These are phyloP conservation scores for Diaporthe aspalathi DNA, from an alignment of 2,329 filamentous ascomycete genomes.

Conservation along the genomic window DNA sequence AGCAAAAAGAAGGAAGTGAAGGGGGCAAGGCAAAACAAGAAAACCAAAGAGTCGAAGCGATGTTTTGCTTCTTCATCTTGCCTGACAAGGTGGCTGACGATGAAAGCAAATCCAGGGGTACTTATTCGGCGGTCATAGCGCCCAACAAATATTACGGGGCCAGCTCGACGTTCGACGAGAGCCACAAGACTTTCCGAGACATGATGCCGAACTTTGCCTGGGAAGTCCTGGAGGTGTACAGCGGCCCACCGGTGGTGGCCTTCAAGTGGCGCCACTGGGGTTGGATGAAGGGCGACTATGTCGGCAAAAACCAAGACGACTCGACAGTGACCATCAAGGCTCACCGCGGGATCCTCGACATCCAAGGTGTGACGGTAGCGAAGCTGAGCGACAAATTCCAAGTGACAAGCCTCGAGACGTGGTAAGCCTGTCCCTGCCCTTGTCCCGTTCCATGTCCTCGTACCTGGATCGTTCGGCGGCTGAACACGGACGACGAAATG, in stretches of 20 bases:
- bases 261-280: slow-evolving; percentile 79
- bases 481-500: background rate
- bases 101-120: slow-evolving; percentile 46
- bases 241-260: slow-evolving; percentile 69
- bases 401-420: slow-evolving; percentile 48
- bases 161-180: slow-evolving; percentile 60
- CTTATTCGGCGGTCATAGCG: slow-evolving; percentile 75
- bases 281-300: slow-evolving; percentile 73
- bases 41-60: background rate
- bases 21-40: background rate
- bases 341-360: slow-evolving; percentile 70
- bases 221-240: slow-evolving; percentile 77
- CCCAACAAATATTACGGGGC: slow-evolving; percentile 74
- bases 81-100: slow-evolving; percentile 14
- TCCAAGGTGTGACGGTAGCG: slow-evolving; percentile 72
- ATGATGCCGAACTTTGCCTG: slow-evolving; percentile 81
- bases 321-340: slow-evolving; percentile 72
- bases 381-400: slow-evolving; percentile 70
- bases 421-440: slow-evolving; percentile 13
- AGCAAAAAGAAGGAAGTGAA: background rate
- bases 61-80: slow-evolving; percentile 14
- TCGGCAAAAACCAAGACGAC: slow-evolving; percentile 71
- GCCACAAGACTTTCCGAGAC: slow-evolving; percentile 77
- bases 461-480: background rate
- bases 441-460: background rate